Base-by-base conservation (phyloP, 2,329 filamentous ascomycete species). In the Rhytidhysteron rufulum region DNA sequence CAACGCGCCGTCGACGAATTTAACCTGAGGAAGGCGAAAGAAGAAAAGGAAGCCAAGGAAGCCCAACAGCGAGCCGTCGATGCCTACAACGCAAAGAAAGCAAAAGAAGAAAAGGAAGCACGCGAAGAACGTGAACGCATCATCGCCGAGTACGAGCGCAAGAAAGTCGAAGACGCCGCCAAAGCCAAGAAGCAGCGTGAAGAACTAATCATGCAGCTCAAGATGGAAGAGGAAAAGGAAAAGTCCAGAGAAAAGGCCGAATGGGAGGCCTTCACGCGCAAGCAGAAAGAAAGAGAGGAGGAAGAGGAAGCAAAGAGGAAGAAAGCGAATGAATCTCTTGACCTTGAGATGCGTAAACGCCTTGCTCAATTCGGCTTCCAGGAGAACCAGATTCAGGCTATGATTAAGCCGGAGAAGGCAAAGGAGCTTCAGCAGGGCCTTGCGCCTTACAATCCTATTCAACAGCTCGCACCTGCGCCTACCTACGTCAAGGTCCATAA, bases 401-500 rank as follows among this genome's bases (percentile, higher is more conserved):
- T 74, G 49, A 60, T 74, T 34, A 65, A 71, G 41, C 68, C 71
- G 11, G 68, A 73, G 48, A 70, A 71, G 49, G 60, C 58, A 24
- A 60, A 63, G 44, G 60, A 69, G 25, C 47, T 67, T 18, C 45
- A 43, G 11, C 39, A 37, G 13, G 65, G 65, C 37, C 45, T 57
- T 53, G 49, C 54, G 39, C 62, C 60, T 17, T 13, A 40, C 15
- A 58, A 63, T 27, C 61, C 60, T 10, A 40, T 64, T 18, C 24
- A 27, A 8, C 58, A 55, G 35, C 51, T 63, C 21, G 53, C 54
- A 3, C 52, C 55, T 20, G 50, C 63, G 16, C 72, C 71, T 1
- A 69, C 69, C 1, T 74, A 70, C 41, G 66, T 70, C 31, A 74
- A 73, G 48, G 66, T 75, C 15, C 65, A 69, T 47, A 63, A 63